A percentile compares a stretch with the other conserved stretches of the same genome.
phyloP scores from a whole-genome alignment of 306 rosid species.

The Adenanthera pavonina region DNA sequence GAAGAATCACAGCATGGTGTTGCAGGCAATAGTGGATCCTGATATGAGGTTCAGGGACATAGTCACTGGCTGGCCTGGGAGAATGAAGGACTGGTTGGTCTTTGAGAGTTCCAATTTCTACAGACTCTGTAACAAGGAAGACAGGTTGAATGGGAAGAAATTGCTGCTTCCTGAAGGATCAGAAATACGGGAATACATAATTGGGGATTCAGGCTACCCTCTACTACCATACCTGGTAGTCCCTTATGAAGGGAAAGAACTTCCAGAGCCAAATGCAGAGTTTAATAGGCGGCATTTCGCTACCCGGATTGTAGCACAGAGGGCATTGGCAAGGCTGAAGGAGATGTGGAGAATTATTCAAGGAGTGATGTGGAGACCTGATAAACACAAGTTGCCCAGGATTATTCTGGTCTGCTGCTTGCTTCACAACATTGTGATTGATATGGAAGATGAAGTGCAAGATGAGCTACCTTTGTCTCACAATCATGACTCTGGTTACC shows the following conservation, averaged over 20 bases:
- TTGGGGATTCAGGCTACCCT: slow-evolving; percentile 89
- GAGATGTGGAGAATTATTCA: slow-evolving; percentile 89
- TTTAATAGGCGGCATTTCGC: slow-evolving; percentile 71
- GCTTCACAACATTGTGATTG: slow-evolving; percentile 88
- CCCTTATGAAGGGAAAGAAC: slow-evolving; percentile 80
- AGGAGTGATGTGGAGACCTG: slow-evolving; percentile 97
- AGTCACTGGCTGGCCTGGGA: slow-evolving; percentile 89
- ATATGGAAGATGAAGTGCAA: slow-evolving; percentile 64
- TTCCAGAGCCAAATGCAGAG: slow-evolving; percentile 52
- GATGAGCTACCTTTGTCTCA: slow-evolving; percentile 59
- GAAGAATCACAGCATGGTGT: slow-evolving; percentile 85
- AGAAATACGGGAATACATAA: slow-evolving; percentile 73
- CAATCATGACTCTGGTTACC: slow-evolving; percentile 74
- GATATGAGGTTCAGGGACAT: slow-evolving; percentile 86
- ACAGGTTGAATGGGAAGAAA: slow-evolving; percentile 68
- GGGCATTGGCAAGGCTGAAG: slow-evolving; percentile 77
- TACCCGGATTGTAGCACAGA: slow-evolving; percentile 71
- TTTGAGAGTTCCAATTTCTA: slow-evolving; percentile 71
- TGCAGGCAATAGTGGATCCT: slow-evolving; percentile 90
- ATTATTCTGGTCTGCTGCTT: slow-evolving; percentile 89
- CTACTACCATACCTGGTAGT: slow-evolving; percentile 75
- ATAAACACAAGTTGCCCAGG: slow-evolving; percentile 86
- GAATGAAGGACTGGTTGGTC: slow-evolving; percentile 67
- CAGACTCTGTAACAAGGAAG: slow-evolving; percentile 67
- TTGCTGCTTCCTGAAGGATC: slow-evolving; percentile 55